Base-by-base conservation (phyloP, 495 filamentous ascomycete species). In the Halenospora varia region DNA sequence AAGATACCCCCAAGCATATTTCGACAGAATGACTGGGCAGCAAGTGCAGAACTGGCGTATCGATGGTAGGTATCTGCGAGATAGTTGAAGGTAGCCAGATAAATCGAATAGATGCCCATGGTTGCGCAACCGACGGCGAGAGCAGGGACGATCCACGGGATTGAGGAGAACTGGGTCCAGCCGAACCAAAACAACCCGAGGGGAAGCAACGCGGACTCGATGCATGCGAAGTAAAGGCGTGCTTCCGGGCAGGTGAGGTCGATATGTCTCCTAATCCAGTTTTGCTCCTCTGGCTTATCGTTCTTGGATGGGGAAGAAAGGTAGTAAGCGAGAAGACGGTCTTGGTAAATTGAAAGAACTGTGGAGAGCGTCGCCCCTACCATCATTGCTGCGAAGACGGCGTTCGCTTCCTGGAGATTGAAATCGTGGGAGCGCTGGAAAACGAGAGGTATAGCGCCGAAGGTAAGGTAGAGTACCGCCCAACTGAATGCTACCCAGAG, bases 21-120 rank as follows among this genome's bases (percentile, higher is more conserved):
- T 2, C 93, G 80, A 61, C 85, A 82, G 63, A 90, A 93, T 3
- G 82, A 86, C 71, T 97, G 92, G 10, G 92, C 91, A 1, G 93
- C 93, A 46, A 97, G 75, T 2, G 92, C 92, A 9, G 88, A 94
- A 53, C 84, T 89, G 1, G 92, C 90, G 63, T 90, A 96, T 0
- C 80, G 76, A 66, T 90, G 87, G 68, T 96, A 97, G 1, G 82
- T 87, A 69, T 96, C 93, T n/a, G 92, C 91, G 13, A 96, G 79
- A 62, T 96, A 96, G 63, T 96, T 97, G 74, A 96, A 96, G 0
- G 89, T 87, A 1, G 92, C 89, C 6, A 97, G 76, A 66, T 96
- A 97, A 45, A 97, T 83, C 42, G 83, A 85, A 66, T 89, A 90
- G 51, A 97, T 95, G 10, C 92, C 92, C 76, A 96, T 89, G 0